Base-by-base conservation (phyloP, 2,329 filamentous ascomycete genomes). In the Sporothrix mexicana region DNA sequence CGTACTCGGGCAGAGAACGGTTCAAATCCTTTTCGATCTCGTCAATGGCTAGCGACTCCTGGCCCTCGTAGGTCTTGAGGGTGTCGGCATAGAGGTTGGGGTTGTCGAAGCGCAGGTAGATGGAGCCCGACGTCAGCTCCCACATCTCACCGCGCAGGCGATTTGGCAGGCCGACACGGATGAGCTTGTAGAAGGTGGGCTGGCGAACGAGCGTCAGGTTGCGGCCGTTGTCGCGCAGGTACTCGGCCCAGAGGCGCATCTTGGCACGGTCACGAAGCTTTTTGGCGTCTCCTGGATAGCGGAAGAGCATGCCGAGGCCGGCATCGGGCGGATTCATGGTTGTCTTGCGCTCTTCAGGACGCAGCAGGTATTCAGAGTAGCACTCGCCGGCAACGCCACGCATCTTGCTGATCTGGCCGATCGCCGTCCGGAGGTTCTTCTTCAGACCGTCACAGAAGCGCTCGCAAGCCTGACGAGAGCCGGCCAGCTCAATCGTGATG, bases 21-120 rank as follows among this genome's bases (percentile, higher is more conserved):
- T 99, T 99, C 68, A 99, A 84, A 80, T 99, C 96, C 82, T 99
- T 99, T 80, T 99, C 96, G 76, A 99, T 99, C 85, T 99, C 96
- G 80, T 99, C 96, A 77, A 98, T 98, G 61, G 96, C 96, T 74
- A 99, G 87, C 12, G 95, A 98, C 76, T 97, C 93, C 79, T 92
- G 89, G 8, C 96, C 96, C 7, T 92, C 89, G 77, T 92, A 95
- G 79, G 96, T 95, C 69, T 88, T 85, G 61, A 99, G 84, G 0
- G 95, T 98, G 73, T 99, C 93, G 61, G 88, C 84, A 79, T 95
- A 99, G 5, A 95, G 84, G 12, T 89, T 92, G 0, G 96, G 96
- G 73, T 92, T 93, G 78, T 97, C 92, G 15, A 99, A 86, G 41
- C 95, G 90, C 73, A 97, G 85, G 80, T 95, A 98, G 75, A 98